Base-by-base conservation (phyloP, 805 yeast species). In the Saccharomycopsis amapae region DNA sequence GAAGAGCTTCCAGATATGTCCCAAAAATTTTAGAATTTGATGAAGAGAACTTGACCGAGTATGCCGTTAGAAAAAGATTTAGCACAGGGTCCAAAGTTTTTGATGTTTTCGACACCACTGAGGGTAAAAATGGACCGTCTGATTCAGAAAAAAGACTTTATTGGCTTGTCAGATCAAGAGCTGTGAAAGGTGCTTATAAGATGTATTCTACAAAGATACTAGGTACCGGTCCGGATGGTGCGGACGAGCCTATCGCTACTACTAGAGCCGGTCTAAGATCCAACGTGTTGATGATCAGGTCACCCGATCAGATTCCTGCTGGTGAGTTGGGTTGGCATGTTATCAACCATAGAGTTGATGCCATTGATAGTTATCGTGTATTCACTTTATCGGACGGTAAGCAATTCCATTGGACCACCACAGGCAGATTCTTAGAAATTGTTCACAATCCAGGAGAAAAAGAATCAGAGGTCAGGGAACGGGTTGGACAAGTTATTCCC, bases 241-340 rank as follows among this genome's bases (percentile, higher is more conserved):
- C 68, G 52, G 79, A 75, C 51, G 74, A 72, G 53, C 81, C 81
- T 2, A 72, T 75, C 38, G 82, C 80, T 4, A 69, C 76, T 9
- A 53, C 77, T 17, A 65, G 82, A 50, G 83, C 83, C 2, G 83
- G 83, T 5, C 63, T 76, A 42, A 63, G 81, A 55, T 75, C 81
- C 38, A 78, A 78, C 55, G 75, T 78, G 18, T 62, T 76, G 48
- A 63, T 78, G 49, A 72, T 76, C 46, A 66, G 75, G 57, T 71
- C 78, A 3, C 75, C 75, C 4, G 61, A 60, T 5, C 59, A 57
- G 26, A 70, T 64, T 3, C 72, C 78, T 9, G 73, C 68, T 45
- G 62, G 76, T 26, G 81, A 78, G 56, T 64, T 78, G 30, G 85
- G 85, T 12, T 75, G 83, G 81, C 83, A 78, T 58, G 66, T 75